phyloP scores from a whole-genome alignment of 2,329 filamentous ascomycete species.

The Hymenoscyphus scutula region DNA sequence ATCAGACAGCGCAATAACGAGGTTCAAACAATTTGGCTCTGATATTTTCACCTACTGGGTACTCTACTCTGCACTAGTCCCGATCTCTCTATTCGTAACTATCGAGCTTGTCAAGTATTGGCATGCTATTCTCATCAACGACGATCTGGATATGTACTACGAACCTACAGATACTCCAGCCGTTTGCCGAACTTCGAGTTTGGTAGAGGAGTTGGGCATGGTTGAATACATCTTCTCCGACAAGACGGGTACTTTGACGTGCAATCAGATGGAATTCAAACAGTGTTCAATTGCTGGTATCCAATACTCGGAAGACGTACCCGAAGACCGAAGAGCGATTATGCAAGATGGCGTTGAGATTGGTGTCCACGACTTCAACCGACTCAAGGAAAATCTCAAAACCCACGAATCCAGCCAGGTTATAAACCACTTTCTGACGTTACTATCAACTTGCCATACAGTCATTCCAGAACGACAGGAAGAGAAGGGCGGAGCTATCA shows the following conservation, averaged over 20 bases:
- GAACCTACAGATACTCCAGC: slow-evolving; percentile 93
- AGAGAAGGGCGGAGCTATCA: slow-evolving; percentile 77
- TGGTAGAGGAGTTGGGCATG: slow-evolving; percentile 96
- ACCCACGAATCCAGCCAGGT: slow-evolving; percentile 55
- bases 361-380: slow-evolving; percentile 67
- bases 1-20: slow-evolving; percentile 51
- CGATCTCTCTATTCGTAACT: slow-evolving; percentile 96
- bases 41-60: slow-evolving; percentile 99
- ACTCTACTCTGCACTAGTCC: slow-evolving; percentile 91
- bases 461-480: slow-evolving; percentile 90
- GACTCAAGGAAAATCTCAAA: slow-evolving; percentile 57
- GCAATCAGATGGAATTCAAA: slow-evolving; percentile 98
- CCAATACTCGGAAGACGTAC: slow-evolving; percentile 88
- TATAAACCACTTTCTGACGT: slow-evolving; percentile 80
- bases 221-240: slow-evolving; percentile 99
- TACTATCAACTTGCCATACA: slow-evolving; percentile 90
- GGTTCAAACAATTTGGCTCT: slow-evolving; percentile 80
- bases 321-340: slow-evolving; percentile 82
- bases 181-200: slow-evolving; percentile 90
- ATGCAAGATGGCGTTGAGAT: slow-evolving; percentile 74
- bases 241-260: slow-evolving; percentile 96
- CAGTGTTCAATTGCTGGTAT: slow-evolving; percentile 91
- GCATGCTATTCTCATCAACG: slow-evolving; percentile 96
- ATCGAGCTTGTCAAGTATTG: slow-evolving; percentile 98
- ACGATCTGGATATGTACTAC: slow-evolving; percentile 97